Conservation (phyloP, 176 grass and related monocot genomes). For the Areca catechu region DNA sequence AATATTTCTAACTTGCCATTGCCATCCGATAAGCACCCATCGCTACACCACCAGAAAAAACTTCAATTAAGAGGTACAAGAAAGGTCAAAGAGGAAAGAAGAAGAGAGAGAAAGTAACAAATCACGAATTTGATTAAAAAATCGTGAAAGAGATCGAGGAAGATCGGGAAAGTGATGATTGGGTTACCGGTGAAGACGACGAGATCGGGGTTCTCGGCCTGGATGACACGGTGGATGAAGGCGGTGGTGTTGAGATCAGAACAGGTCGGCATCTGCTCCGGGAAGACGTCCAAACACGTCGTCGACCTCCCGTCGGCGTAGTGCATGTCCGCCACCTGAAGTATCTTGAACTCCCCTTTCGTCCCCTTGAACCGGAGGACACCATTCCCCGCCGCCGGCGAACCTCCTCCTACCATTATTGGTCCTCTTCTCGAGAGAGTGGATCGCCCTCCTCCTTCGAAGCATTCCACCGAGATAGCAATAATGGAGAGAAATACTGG, state of each 20-base stretch:
- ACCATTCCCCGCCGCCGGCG: background rate
- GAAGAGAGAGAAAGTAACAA: too few species aligned
- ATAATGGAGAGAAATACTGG: too few species aligned
- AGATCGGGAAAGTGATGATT: background rate
- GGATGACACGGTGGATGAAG: constrained; percentile 76
- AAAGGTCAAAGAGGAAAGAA: too few species aligned
- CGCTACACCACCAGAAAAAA: too few species aligned
- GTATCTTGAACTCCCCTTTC: constrained; percentile 74
- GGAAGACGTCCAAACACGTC: constrained; percentile 58
- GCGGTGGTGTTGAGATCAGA: constrained; percentile 98
- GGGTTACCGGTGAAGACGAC: constrained; percentile 73
- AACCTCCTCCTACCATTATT: background rate
- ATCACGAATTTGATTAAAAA: background rate
- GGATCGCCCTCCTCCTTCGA: too few species aligned
- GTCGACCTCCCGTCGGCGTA: constrained; percentile 61
- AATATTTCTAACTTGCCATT: too few species aligned
- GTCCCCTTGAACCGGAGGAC: constrained; percentile 45
- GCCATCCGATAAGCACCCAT: too few species aligned
- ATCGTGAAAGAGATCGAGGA: background rate
- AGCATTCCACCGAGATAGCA: too few species aligned
- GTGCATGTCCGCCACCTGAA: constrained; percentile 98
- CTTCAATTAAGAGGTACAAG: too few species aligned
- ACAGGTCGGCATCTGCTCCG: constrained; percentile 40
- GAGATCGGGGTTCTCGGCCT: constrained; percentile 83
- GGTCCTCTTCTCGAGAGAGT: too few species aligned